Percentiles rank a stretch among this genome's conserved stretches.
Evolutionary conservation across 202 grass and related monocot species (phyloP).

Genomic region (Setaria italica): DNA sequence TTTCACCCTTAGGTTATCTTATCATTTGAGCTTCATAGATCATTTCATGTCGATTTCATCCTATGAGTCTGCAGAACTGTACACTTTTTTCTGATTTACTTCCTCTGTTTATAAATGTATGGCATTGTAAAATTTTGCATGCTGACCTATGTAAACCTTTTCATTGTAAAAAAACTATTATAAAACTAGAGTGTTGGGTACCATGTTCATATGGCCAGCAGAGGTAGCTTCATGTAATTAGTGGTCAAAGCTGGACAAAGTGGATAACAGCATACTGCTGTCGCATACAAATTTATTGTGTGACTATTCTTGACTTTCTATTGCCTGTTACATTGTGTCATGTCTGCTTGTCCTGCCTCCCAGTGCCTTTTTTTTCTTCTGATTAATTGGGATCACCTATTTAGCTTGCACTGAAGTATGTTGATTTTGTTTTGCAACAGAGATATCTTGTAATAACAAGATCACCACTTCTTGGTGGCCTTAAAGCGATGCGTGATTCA

Average conservation of each 20-base stretch:
- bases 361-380: neutral
- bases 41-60: neutral
- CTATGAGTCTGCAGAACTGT: slow-evolving; percentile 15
- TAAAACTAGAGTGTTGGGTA: neutral
- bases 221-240: slow-evolving; percentile 3
- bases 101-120: slow-evolving; percentile 5
- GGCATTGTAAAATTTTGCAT: neutral
- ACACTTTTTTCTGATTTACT: slow-evolving; percentile 4
- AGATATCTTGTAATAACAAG: slow-evolving; percentile 86
- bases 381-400: slow-evolving; percentile 42
- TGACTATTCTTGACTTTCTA: slow-evolving; percentile 4
- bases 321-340: neutral
- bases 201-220: neutral
- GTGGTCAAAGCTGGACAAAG: neutral
- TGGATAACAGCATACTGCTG: neutral
- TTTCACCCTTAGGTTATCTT: slow-evolving; percentile 15
- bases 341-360: slow-evolving; percentile 9
- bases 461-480: slow-evolving; percentile 78
- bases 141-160: neutral
- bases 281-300: neutral
- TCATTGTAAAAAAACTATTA: neutral
- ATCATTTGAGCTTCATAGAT: slow-evolving; percentile 19
- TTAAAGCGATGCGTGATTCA: slow-evolving; percentile 71
- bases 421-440: slow-evolving; percentile 51
- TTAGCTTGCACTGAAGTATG: slow-evolving; percentile 62